Percentiles rank a stretch among this genome's conserved stretches.
Conservation (phyloP, 148 eudicot species). For the Heliosperma pusillum region DNA sequence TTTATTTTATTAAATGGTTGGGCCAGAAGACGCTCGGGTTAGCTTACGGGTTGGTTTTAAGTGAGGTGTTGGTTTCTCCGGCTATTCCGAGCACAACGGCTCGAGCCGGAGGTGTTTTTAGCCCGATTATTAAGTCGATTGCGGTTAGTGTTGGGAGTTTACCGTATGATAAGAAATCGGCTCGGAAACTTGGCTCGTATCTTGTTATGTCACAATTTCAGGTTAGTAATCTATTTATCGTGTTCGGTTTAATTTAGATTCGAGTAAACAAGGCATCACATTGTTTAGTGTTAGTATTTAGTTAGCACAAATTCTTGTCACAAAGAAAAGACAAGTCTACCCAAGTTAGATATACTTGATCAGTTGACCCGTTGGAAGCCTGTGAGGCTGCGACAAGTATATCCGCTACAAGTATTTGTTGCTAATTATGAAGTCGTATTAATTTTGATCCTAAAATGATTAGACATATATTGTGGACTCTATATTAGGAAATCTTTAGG, state of each 20-base stretch:
- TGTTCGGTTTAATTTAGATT: not conserved
- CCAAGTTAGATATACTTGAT: too few species aligned
- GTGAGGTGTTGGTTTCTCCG: constrained; percentile 71
- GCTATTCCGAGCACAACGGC: constrained; percentile 94
- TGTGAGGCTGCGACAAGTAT: too few species aligned
- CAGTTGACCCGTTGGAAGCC: too few species aligned
- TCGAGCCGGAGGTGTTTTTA: constrained; percentile 83
- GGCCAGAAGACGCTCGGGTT: constrained; percentile 75
- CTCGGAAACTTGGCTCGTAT: constrained; percentile 69
- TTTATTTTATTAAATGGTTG: constrained; percentile 65
- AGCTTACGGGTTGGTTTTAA: constrained; percentile 69
- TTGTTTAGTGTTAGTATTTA: too few species aligned
- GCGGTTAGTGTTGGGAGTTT: constrained; percentile 54
- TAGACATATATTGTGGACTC: not conserved
- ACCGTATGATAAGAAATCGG: constrained; percentile 47
- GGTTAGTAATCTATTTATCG: constrained; percentile 31
- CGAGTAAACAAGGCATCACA: too few species aligned
- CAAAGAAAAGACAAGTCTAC: too few species aligned
- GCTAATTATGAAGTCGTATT: not conserved
- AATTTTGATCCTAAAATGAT: not conserved
- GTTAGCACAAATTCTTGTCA: too few species aligned
- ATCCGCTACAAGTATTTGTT: too few species aligned
- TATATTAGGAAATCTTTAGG: not conserved
- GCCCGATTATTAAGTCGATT: constrained; percentile 72
- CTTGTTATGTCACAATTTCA: constrained; percentile 69